Percentiles rank a stretch among this genome's conserved stretches.
Evolutionary conservation across 257 asterid species (phyloP).

Genomic region (Penstemon eatonii): DNA sequence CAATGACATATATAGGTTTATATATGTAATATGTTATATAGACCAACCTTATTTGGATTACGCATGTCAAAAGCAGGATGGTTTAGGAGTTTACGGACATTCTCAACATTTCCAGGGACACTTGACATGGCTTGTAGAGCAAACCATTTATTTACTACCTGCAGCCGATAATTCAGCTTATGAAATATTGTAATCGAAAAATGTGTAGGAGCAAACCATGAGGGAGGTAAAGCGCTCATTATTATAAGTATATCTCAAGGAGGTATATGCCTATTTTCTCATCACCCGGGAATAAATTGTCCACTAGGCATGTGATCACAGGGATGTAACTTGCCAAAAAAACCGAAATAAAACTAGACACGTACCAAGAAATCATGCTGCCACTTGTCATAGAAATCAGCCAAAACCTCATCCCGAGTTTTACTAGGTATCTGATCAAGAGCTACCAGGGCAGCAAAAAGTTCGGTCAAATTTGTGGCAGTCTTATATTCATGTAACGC

Average conservation of each 20-base stretch:
- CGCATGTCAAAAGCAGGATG: conserved; percentile 82
- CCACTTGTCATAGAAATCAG: conserved; percentile 90
- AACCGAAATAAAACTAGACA: too few species aligned
- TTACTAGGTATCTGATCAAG: conserved; percentile 78
- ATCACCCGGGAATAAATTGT: too few species aligned
- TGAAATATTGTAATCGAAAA: too few species aligned
- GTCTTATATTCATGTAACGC: conserved; percentile 64
- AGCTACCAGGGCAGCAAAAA: conserved; percentile 78
- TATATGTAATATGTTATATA: not conserved
- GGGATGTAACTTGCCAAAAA: too few species aligned
- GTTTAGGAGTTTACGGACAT: conserved; percentile 62
- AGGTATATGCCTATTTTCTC: too few species aligned
- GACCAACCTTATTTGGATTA: conserved; percentile 76
- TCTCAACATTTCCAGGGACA: conserved; percentile 73
- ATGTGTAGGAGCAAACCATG: too few species aligned
- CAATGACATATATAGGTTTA: too few species aligned
- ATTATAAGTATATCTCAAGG: too few species aligned
- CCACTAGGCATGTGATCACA: too few species aligned
- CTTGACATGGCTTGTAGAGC: conserved; percentile 72
- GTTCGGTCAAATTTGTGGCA: conserved; percentile 93
- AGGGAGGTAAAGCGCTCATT: too few species aligned
- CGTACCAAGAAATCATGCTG: conserved; percentile 83
- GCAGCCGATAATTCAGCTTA: not conserved
- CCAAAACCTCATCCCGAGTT: conserved; percentile 69
- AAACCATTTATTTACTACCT: conserved; percentile 83